A percentile compares a stretch with the other conserved stretches of the same genome.
phyloP scores from a whole-genome alignment of 2,329 filamentous ascomycete species.

The Cephalotrichum gorgonifer region DNA sequence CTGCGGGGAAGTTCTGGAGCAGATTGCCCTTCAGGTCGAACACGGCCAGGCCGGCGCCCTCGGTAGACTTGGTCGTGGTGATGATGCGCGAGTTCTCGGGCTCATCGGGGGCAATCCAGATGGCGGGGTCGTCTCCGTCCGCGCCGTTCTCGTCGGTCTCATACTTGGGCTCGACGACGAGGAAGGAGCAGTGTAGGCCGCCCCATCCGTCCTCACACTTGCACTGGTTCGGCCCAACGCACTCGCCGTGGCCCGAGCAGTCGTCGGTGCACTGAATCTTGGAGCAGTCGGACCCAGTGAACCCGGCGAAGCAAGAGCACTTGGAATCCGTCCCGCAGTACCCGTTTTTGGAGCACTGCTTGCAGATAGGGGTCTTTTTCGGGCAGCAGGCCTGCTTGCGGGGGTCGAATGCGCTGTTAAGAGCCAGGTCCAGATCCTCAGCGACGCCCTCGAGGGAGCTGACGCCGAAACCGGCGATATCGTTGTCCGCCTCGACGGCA shows the following conservation, averaged over 20 bases:
- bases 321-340: conserved; percentile 20
- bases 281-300: conserved; percentile 22
- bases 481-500: conserved; percentile 27
- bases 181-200: conserved; percentile 32
- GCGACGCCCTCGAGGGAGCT: conserved; percentile 26
- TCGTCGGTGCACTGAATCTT: conserved; percentile 25
- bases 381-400: conserved; percentile 13
- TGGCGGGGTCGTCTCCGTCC: conserved; percentile 37
- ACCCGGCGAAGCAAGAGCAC: conserved; percentile 33
- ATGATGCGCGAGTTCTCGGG: conserved; percentile 35
- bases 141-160: conserved; percentile 39
- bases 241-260: conserved; percentile 30
- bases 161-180: conserved; percentile 38
- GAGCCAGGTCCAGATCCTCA: conserved; percentile 18
- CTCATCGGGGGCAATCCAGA: conserved; percentile 32
- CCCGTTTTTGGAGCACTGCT: conserved; percentile 24
- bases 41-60: conserved; percentile 35
- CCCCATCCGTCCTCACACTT: conserved; percentile 30
- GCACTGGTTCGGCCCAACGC: conserved; percentile 29
- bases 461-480: conserved; percentile 24
- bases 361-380: conserved; percentile 17
- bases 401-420: conserved; percentile 28
- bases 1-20: conserved; percentile 31
- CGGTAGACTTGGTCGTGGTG: conserved; percentile 39
- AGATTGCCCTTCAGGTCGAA: conserved; percentile 37